A percentile compares a stretch with the other conserved stretches of the same genome.
Evolutionary conservation across 208 protist genomes (phyloP).

Genomic region (Dictyostelium gargantuum): DNA sequence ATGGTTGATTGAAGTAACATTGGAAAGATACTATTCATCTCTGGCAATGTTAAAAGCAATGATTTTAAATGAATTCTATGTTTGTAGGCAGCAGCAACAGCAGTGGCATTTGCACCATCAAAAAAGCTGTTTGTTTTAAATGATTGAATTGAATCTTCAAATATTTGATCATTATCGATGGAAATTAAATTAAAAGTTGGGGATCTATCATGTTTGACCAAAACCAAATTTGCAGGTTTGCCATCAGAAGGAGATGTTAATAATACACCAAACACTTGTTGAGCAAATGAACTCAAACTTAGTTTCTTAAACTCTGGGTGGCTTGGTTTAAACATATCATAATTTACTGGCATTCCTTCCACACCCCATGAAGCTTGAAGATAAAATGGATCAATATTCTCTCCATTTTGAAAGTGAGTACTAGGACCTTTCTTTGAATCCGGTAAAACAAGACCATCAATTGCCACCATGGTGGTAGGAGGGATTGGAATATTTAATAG

Average conservation of each 20-base stretch:
- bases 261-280: constrained; percentile 11
- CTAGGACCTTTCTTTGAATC: neutral
- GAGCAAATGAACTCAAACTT: neutral
- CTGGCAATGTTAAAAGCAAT: neutral
- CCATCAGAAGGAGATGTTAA: neutral
- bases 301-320: neutral
- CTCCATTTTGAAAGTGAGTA: neutral
- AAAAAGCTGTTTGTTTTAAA: neutral
- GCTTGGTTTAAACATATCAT: neutral
- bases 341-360: neutral
- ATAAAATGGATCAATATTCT: neutral
- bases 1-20: neutral
- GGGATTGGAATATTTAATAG: neutral
- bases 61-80: constrained; percentile 1
- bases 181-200: neutral
- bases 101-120: too few relatives aligned
- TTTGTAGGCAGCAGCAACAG: neutral
- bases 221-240: neutral
- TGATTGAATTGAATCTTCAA: neutral
- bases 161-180: constrained; percentile 19
- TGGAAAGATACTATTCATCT: neutral
- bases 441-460: neutral
- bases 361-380: neutral
- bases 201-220: neutral
- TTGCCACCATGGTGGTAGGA: neutral